Conservation (phyloP, 768 basidiomycete genomes). For the Xanthoconium purpureum region DNA sequence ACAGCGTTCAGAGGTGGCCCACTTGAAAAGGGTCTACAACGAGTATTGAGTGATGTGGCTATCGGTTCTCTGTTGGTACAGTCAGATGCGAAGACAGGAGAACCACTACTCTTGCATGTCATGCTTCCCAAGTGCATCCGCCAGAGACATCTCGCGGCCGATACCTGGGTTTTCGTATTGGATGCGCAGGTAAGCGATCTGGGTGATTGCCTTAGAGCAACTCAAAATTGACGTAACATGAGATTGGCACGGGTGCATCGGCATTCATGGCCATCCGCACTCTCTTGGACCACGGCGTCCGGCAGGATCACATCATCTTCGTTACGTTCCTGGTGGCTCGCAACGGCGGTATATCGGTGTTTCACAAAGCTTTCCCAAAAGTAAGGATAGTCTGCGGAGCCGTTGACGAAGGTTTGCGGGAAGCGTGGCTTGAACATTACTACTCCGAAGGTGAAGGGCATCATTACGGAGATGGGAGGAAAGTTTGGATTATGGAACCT, state of each 20-base stretch:
- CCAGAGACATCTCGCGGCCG: slow-evolving; percentile 55
- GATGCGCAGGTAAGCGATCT: slow-evolving; percentile 69
- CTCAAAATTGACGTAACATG: neutral
- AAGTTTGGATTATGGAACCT: slow-evolving; percentile 82
- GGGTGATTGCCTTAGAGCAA: neutral
- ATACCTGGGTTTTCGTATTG: slow-evolving; percentile 82
- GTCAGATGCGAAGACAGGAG: slow-evolving; percentile 78
- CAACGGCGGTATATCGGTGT: slow-evolving; percentile 72
- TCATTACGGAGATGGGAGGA: slow-evolving; percentile 49
- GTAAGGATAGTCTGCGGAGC: slow-evolving; percentile 85
- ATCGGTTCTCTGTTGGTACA: slow-evolving; percentile 91
- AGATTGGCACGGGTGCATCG: slow-evolving; percentile 93
- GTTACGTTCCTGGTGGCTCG: slow-evolving; percentile 85
- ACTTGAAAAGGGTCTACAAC: slow-evolving; percentile 84
- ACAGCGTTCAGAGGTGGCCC: slow-evolving; percentile 67
- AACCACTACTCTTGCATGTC: slow-evolving; percentile 81
- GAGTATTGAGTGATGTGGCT: slow-evolving; percentile 82
- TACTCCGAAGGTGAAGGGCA: slow-evolving; percentile 42
- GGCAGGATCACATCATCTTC: slow-evolving; percentile 81
- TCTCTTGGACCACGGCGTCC: slow-evolving; percentile 88
- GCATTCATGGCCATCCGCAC: slow-evolving; percentile 95
- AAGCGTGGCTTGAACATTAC: slow-evolving; percentile 65
- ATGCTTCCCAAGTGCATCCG: slow-evolving; percentile 77
- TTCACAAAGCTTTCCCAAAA: slow-evolving; percentile 79
- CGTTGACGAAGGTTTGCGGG: slow-evolving; percentile 73